These are phyloP conservation scores for Fusarium protoensiforme DNA, from an alignment of 2,329 filamentous ascomycete species.

Conservation along the genomic window DNA sequence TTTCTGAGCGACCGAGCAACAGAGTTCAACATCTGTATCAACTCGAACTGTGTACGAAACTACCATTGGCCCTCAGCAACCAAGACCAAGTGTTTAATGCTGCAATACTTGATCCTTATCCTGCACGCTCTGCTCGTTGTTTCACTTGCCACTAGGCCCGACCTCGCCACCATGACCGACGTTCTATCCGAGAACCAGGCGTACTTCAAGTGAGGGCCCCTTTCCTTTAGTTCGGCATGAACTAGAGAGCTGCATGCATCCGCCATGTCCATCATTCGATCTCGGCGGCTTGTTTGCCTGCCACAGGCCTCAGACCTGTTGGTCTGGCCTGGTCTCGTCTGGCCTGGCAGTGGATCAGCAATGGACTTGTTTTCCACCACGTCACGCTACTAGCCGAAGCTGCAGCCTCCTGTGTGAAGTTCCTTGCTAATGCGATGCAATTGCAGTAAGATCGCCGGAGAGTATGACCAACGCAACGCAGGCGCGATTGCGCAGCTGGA, in stretches of 20 bases:
- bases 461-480: conserved; percentile 63
- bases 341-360: neutral
- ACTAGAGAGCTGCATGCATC: neutral
- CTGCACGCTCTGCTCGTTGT: conserved; percentile 14
- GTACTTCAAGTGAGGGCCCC: conserved; percentile 55
- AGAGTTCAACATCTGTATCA: neutral
- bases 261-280: conserved; percentile 2
- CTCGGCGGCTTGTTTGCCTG: neutral
- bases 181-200: conserved; percentile 50
- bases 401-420: conserved; percentile 8
- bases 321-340: neutral
- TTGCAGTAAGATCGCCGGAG: conserved; percentile 44
- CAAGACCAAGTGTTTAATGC: conserved; percentile 9
- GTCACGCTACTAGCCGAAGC: conserved; percentile 12
- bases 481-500: conserved; percentile 65
- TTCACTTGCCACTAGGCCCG: conserved; percentile 39
- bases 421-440: conserved; percentile 28
- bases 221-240: neutral
- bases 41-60: conserved; percentile 11
- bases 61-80: conserved; percentile 1
- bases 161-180: conserved; percentile 46
- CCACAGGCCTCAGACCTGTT: neutral
- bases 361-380: neutral
- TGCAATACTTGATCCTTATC: conserved; percentile 13
- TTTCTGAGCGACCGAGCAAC: neutral